Evolutionary conservation across 371 early-diverging fungal genomes (phyloP), one percentile per base, ranked within the genome.

Genomic region (Circinella minor): DNA sequence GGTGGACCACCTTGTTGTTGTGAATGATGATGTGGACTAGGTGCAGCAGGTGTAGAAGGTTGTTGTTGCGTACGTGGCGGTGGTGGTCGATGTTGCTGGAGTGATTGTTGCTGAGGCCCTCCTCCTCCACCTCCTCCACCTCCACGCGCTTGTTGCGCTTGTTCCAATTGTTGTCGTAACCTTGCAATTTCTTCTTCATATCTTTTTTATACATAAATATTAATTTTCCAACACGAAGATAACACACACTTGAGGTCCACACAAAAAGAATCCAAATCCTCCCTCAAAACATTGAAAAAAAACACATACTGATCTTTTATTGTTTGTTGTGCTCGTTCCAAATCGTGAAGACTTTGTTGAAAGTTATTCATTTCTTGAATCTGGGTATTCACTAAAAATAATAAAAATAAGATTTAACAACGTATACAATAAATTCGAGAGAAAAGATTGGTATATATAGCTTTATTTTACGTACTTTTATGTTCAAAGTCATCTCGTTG

Each of bases 401-500:
- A 18, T 7, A 43, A 9, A 43, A 43, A 43, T 43, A 11, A 43
- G 43, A 43, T 43, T 43, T 43, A 43, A 43, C 43, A 6, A 43
- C n/a, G 8, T 7, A 1, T 11, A 15, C 34, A 15, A 36, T 9
- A 20, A 20, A 57, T 13, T 55, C 20, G 36, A 36, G 14, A 14
- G 36, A 34, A 57, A 27, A 57, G 34, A 20, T 20, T 20, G 57
- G n/a, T 34, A 8, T 34, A 8, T 34, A 34, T 14, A 36, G 20
- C 36, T 13, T 36, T n/a, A 37, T 68, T 36, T 18, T 36, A 36
- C 89, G 75, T 87, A 93, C 94, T 83, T 77, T 93, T 90, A 71
- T 92, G 92, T 74, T 95, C 96, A 72, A 88, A 88, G 65, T 96
- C 96, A 72, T 95, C 95, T 38, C 93, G 82, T 74, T 94, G 93